Conservation (phyloP, 2,329 filamentous ascomycete species). For the Parastagonospora nodorum region DNA sequence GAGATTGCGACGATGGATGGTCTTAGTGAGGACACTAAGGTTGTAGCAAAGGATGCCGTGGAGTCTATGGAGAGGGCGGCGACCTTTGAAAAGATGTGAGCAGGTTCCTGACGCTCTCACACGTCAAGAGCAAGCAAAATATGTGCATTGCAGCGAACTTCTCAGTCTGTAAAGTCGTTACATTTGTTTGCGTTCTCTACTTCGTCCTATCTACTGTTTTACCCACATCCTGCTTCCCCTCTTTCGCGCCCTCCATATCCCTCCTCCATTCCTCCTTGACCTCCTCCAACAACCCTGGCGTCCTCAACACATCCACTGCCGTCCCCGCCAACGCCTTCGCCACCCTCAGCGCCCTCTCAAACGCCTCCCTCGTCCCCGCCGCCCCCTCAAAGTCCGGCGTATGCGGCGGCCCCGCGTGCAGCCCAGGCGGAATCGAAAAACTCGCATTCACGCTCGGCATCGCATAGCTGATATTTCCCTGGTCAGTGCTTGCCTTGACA, state of each 20-base stretch:
- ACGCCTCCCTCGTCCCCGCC: constrained; percentile 43
- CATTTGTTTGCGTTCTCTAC: too few relatives aligned
- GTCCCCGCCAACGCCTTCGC: constrained; percentile 45
- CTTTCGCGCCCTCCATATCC: constrained; percentile 8
- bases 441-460: constrained; percentile 61
- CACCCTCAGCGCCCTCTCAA: constrained; percentile 39
- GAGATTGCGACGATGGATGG: constrained; percentile 25
- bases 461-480: constrained; percentile 63
- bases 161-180: too few relatives aligned
- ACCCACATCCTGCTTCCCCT: too few relatives aligned
- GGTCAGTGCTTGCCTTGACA: constrained; percentile 62
- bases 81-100: constrained; percentile 14
- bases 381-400: constrained; percentile 49
- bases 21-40: constrained; percentile 27
- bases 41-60: constrained; percentile 28
- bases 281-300: constrained; percentile 8
- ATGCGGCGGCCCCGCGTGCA: constrained; percentile 42
- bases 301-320: constrained; percentile 43
- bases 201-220: too few relatives aligned
- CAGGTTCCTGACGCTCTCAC: too few relatives aligned
- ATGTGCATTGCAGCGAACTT: too few relatives aligned
- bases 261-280: constrained; percentile 15
- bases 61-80: constrained; percentile 38
- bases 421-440: constrained; percentile 53
- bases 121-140: too few relatives aligned